Percentiles rank a stretch among this genome's conserved stretches.
Evolutionary conservation across 2,329 filamentous ascomycete species (phyloP).

Genomic region (Cladosporium austrohemisphaericum): DNA sequence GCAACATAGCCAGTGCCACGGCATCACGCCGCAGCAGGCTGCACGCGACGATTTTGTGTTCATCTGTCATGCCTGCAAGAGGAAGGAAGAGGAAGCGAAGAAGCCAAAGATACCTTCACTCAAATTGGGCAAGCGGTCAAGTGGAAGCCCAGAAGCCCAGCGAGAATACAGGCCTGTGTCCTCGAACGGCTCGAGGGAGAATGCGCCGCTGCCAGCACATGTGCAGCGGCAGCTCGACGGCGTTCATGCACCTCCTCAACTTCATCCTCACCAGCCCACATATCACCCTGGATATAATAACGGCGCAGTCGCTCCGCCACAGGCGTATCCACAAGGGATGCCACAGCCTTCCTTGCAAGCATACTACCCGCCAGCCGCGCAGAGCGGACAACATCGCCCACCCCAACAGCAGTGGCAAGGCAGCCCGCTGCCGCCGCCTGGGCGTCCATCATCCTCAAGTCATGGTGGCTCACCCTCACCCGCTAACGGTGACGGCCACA

Average conservation of each 20-base stretch:
- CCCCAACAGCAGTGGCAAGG: conserved; percentile 31
- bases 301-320: neutral
- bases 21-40: conserved; percentile 72
- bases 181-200: conserved; percentile 14
- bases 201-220: conserved; percentile 23
- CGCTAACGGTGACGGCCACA: conserved; percentile 22
- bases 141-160: conserved; percentile 24
- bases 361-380: conserved; percentile 9
- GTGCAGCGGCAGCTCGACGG: conserved; percentile 28
- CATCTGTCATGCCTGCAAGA: conserved; percentile 73
- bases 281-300: neutral
- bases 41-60: conserved; percentile 86
- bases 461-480: conserved; percentile 22
- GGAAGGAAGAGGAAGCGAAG: conserved; percentile 59
- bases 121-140: conserved; percentile 47
- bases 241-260: conserved; percentile 4
- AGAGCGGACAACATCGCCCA: conserved; percentile 17
- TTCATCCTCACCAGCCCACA: conserved; percentile 3
- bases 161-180: conserved; percentile 15
- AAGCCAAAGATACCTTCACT: conserved; percentile 60
- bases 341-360: conserved; percentile 2
- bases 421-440: conserved; percentile 23
- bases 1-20: conserved; percentile 93
- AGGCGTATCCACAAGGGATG: neutral
- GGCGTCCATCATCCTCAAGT: conserved; percentile 20